phyloP scores from a whole-genome alignment of 441 rosid genomes.

The Theobroma grandiflorum region DNA sequence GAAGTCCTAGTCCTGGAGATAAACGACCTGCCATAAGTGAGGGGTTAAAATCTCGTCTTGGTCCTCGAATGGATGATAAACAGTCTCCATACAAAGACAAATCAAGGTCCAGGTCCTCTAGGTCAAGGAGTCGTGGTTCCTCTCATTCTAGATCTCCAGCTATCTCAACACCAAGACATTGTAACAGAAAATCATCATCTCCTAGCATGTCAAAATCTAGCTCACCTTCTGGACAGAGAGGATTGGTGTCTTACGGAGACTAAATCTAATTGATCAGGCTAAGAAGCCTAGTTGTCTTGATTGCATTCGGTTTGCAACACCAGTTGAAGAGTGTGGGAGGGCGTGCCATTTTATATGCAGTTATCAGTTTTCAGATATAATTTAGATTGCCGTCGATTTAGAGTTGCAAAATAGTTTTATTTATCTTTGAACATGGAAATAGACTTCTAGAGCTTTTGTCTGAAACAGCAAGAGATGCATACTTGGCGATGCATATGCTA shows the following conservation, averaged over 20 bases:
- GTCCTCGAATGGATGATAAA: constrained; percentile 52
- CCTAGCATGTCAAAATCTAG: constrained; percentile 59
- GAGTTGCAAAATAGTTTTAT: background rate
- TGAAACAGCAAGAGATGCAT: background rate
- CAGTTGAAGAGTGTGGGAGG: background rate
- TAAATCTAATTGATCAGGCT: constrained; percentile 26
- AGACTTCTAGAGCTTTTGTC: background rate
- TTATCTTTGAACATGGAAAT: background rate
- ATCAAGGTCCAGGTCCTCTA: constrained; percentile 45
- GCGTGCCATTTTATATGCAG: background rate
- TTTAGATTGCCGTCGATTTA: background rate
- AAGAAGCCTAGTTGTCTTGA: background rate
- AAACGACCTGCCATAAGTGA: constrained; percentile 66
- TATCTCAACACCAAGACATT: constrained; percentile 40
- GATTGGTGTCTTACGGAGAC: constrained; percentile 88
- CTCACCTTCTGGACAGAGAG: constrained; percentile 69
- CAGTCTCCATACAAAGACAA: constrained; percentile 48
- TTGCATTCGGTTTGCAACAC: background rate
- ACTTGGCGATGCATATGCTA: background rate
- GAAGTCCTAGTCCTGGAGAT: constrained; percentile 66
- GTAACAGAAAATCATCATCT: constrained; percentile 42
- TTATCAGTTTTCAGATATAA: background rate
- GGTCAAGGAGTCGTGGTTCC: constrained; percentile 47
- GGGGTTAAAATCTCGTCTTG: constrained; percentile 79
- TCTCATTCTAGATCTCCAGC: constrained; percentile 55